These are phyloP conservation scores for Cladosporium colombiae DNA, from an alignment of 2,329 filamentous ascomycete genomes.

Conservation along the genomic window DNA sequence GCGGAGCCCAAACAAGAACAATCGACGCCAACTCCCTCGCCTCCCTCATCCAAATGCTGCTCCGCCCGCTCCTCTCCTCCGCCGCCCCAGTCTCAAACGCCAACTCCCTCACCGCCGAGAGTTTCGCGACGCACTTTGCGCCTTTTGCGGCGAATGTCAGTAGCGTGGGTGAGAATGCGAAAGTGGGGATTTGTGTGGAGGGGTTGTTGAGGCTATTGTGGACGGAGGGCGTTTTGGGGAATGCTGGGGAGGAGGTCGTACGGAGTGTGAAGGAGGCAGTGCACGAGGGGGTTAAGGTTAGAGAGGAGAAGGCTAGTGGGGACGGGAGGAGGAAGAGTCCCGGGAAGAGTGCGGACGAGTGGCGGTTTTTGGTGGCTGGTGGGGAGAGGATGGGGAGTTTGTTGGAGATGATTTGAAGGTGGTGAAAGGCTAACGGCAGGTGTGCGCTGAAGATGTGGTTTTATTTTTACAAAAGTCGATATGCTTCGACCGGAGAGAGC, in stretches of 20 bases:
- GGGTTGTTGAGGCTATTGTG: slow-evolving; percentile 59
- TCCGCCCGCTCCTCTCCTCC: slow-evolving; percentile 49
- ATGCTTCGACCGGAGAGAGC: not conserved
- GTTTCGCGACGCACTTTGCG: slow-evolving; percentile 63
- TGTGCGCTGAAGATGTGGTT: not conserved
- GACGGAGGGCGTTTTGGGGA: slow-evolving; percentile 33
- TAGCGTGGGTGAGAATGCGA: slow-evolving; percentile 67
- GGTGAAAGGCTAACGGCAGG: not conserved
- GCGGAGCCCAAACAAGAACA: not conserved
- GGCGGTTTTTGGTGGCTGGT: slow-evolving; percentile 37
- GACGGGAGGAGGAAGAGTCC: slow-evolving; percentile 49
- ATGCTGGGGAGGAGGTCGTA: slow-evolving; percentile 28
- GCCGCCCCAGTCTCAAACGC: slow-evolving; percentile 42
- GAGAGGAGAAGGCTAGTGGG: slow-evolving; percentile 47
- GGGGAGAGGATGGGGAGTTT: slow-evolving; percentile 35
- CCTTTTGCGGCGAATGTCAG: slow-evolving; percentile 64
- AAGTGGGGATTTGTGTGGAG: slow-evolving; percentile 70
- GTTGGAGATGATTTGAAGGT: slow-evolving; percentile 12
- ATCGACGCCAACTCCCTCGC: slow-evolving; percentile 44
- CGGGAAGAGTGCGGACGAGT: slow-evolving; percentile 37
- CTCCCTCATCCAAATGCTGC: slow-evolving; percentile 56
- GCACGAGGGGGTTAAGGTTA: slow-evolving; percentile 54
- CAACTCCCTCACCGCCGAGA: slow-evolving; percentile 49
- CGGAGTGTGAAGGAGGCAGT: slow-evolving; percentile 47
- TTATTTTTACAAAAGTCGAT: slow-evolving; percentile 13